Base-by-base conservation (phyloP, 148 eudicot species). In the Dianthus caryophyllus region DNA sequence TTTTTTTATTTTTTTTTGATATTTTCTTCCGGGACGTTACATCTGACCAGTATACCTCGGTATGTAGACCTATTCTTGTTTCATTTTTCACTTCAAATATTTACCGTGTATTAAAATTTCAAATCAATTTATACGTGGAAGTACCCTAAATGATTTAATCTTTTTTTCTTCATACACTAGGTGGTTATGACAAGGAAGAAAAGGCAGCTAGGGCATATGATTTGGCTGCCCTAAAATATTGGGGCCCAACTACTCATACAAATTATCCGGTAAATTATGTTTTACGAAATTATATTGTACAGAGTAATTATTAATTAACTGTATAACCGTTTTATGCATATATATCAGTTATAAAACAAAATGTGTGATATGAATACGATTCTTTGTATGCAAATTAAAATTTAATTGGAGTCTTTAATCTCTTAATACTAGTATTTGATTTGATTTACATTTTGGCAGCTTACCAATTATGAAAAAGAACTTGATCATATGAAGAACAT, bases 141-240 rank as follows among this genome's bases (percentile, higher is more conserved):
- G 3, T 3, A 33, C 39, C 3, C 39, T 33, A 2, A 4, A 13
- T 9, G 44, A 41, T 41, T 41, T 5, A 41, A 9, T 51, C 21
- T 18, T 51, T 1, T 20, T 10, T 26, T 55, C 18, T 68, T 49
- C 18, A 8, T 48, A 27, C 12, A 57, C 50, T 50, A 90, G 93
- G 96, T 65, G 96, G 96, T 21, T 90, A 90, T 76, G 96, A 90
- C 71, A 87, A 79, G 39, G 96, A 90, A 75, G 96, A 87, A 29
- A 90, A 85, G 55, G 96, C 96, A 70, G 96, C 96, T 0, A 81
- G 84, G 59, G 88, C 96, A 59, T 89, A 89, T 73, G 96, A 89
- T 78, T 80, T 86, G 62, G 91, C 96, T 46, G 91, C 96, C 54
- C 69, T 89, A 49, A 89, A 89, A 66, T 89, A 86, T 54, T 86